Base-by-base conservation (phyloP, 2,329 filamentous ascomycete species). In the Aureobasidium namibiae region DNA sequence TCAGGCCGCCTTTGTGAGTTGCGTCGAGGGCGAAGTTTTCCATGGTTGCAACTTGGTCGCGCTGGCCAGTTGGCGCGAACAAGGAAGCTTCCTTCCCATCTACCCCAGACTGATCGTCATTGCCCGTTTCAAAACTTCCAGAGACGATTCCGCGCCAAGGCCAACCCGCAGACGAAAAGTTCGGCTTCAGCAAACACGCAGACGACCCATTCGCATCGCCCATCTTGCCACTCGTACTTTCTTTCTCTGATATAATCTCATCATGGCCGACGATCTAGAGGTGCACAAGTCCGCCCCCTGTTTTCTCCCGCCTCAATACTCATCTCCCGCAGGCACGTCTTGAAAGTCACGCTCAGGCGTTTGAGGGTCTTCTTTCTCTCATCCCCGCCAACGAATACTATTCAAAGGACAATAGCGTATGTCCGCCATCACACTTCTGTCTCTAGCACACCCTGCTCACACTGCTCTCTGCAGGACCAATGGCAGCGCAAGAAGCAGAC, bases 401-500 rank as follows among this genome's bases (percentile, higher is more conserved):
- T 67, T 70, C 69, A 60, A 68, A 92, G 72, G 90, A 95, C 70
- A 88, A 82, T 63, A 90, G 82, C 74, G 89, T 92, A 86, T 67
- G 88, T 85, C 59, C 59, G 65, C 60, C 31, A 26, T 9, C 14
- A 4, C 14, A 36, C n/a, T 16, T 5, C 10, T 34, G 49, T 44
- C 45, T 29, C 26, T 56, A 42, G 18, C 21, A 9, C 9, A 11
- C 21, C 26, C 39, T 21, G 21, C 52, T 39, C 59, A 62, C 67
- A 59, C 64, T 63, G 53, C 61, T 38, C 61, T 38, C 21, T 23
- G 63, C 69, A 95, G 90, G 88, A 94, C 68, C 90, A 96, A 86
- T 95, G 91, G 90, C 85, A 86, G 72, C 87, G 87, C 70, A 95
- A 94, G 76, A 97, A 97, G 78, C 92, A 97, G 76, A 92, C 90